Conservation (phyloP, 2,329 filamentous ascomycete species). For the Alternaria alternata region DNA sequence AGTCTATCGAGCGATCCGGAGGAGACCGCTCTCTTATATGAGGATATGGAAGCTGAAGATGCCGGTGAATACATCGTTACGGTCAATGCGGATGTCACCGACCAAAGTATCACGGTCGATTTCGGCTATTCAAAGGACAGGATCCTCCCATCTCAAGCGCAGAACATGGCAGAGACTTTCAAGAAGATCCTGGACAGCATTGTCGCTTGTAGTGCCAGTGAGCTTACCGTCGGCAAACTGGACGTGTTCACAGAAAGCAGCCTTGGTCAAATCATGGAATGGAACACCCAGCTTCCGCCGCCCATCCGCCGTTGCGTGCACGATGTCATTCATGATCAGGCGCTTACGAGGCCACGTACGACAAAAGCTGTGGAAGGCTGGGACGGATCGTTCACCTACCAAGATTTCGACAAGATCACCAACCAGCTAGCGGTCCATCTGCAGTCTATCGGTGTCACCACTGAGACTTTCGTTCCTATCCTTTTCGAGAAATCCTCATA, state of each 20-base stretch:
- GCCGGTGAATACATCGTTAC: conserved; percentile 48
- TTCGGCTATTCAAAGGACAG: conserved; percentile 46
- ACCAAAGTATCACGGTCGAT: conserved; percentile 38
- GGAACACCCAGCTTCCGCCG: conserved; percentile 39
- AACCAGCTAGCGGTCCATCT: conserved; percentile 38
- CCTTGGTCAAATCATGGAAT: conserved; percentile 35
- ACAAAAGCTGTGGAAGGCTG: conserved; percentile 43
- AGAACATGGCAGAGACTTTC: conserved; percentile 43
- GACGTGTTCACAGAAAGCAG: conserved; percentile 34
- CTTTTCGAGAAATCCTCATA: conserved; percentile 48
- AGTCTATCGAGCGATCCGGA: conserved; percentile 34
- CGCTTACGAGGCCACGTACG: conserved; percentile 35
- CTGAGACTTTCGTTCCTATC: conserved; percentile 47
- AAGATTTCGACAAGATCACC: conserved; percentile 44
- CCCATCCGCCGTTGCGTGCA: conserved; percentile 41
- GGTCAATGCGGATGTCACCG: conserved; percentile 45
- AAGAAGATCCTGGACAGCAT: conserved; percentile 37
- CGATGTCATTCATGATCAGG: conserved; percentile 42
- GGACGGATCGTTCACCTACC: conserved; percentile 44
- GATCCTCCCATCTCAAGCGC: conserved; percentile 35
- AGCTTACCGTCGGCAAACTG: conserved; percentile 35
- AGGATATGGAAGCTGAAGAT: conserved; percentile 48
- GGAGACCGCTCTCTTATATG: conserved; percentile 38
- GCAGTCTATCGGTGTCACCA: conserved; percentile 33
- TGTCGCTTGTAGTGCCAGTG: conserved; percentile 19